Base-by-base conservation (phyloP, 768 basidiomycete species). In the Pisolithus sp. region DNA sequence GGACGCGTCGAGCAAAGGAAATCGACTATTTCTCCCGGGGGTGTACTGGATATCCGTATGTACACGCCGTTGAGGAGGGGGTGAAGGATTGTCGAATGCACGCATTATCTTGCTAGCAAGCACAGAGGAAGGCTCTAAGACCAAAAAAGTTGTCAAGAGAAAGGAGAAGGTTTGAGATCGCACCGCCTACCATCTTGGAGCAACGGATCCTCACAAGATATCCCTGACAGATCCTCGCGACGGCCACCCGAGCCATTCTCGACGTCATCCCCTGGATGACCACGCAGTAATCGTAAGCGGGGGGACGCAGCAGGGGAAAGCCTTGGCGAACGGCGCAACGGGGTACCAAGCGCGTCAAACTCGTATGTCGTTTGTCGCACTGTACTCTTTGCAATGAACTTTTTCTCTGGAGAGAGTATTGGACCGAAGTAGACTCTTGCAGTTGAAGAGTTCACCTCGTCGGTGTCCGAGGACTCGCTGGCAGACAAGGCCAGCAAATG, bases 41-140 rank as follows among this genome's bases (percentile, higher is more conserved):
- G 53, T 39, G 42, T 58, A 62, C 52, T 53, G 43, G 2, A 49
- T 28, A 17, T 57, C 53, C 39, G 59, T 48, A 34, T 58, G 52
- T 18, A 57, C 57, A 41, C 46, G 56, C 43, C 58, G 58, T 39
- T 48, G 59, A 26, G 80, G 80, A 5, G 80, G 80, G 17, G 87
- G 86, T 17, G 87, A 89, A 17, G 88, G 88, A 59, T 90, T 90
- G 59, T 81, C 82, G 52, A 80, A 78, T 48, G 88, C 87, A 46
- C 80, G 76, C 42, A 84, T 75, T 43, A 90, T 79, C 66, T 69
- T 81, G 55, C 71, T 78, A 30, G 83, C 88, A 46, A 90, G 70
- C 5, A 75, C 74, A 50, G 85, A 83, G 2, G 85, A 78, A 8
- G 85, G 86, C 61, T 89, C 87, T 80, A 55, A 24, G 21, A 18